phyloP scores from a whole-genome alignment of 306 rosid genomes.

The Medicago truncatula region MtrunA17r5.0-ANR NC_053045.1:46217001-46217500 shows the following conservation, averaged over 20 bases:
- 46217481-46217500: slow-evolving; percentile 5
- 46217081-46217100: slow-evolving; percentile 41
- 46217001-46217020: slow-evolving; percentile 17
- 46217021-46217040: slow-evolving; percentile 15
- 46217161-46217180: slow-evolving; percentile 95
- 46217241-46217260: slow-evolving; percentile 99
- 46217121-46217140: slow-evolving; percentile 87
- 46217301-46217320: slow-evolving; percentile 17
- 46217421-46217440: slow-evolving; percentile 27
- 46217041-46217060: slow-evolving; percentile 23
- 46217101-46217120: slow-evolving; percentile 94
- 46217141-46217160: slow-evolving; percentile 91
- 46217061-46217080: slow-evolving; percentile 30
- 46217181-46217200: slow-evolving; percentile 73
- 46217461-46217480: background rate
- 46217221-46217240: slow-evolving; percentile 97
- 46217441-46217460: slow-evolving; percentile 12
- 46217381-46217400: slow-evolving; percentile 9
- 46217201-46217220: slow-evolving; percentile 85
- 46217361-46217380: slow-evolving; percentile 22
- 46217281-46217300: slow-evolving; percentile 33
- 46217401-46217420: slow-evolving; percentile 17
- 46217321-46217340: slow-evolving; percentile 22
- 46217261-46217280: slow-evolving; percentile 71
- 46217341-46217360: slow-evolving; percentile 1